These are phyloP conservation scores for Saccharomyces paradoxus DNA, from an alignment of 805 yeast genomes.

Conservation along the genomic window DNA sequence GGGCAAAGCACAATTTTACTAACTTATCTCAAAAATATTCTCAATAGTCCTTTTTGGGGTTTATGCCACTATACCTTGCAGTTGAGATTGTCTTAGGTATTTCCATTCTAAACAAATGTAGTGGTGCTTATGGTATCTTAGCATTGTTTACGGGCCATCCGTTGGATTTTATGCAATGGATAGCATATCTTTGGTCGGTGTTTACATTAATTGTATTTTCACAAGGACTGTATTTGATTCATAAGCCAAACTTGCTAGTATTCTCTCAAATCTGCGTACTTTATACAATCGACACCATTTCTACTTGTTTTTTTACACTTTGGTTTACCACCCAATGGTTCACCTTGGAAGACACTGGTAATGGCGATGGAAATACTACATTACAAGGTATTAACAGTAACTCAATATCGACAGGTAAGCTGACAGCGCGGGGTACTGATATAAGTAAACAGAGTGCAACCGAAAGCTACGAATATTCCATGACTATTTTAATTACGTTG, in stretches of 20 bases:
- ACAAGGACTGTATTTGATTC: conserved; percentile 45
- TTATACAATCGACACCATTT: conserved; percentile 58
- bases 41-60: conserved; percentile 51
- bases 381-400: conserved; percentile 1
- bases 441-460: conserved; percentile 54
- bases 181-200: conserved; percentile 61
- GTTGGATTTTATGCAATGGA: conserved; percentile 72
- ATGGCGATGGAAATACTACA: not conserved
- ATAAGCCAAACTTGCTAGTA: conserved; percentile 49
- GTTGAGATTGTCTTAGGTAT: conserved; percentile 73
- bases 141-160: conserved; percentile 89
- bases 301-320: conserved; percentile 60
- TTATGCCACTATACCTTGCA: conserved; percentile 75
- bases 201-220: conserved; percentile 56
- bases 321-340: conserved; percentile 78
- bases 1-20: not conserved
- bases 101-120: conserved; percentile 76
- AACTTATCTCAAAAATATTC: not conserved
- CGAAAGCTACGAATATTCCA: conserved; percentile 46
- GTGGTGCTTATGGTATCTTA: conserved; percentile 80
- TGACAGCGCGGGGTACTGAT: conserved; percentile 12
- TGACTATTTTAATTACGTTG: conserved; percentile 46
- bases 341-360: conserved; percentile 33
- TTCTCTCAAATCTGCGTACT: conserved; percentile 56
- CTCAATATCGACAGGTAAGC: not conserved